Conservation (phyloP, 2,329 filamentous ascomycete genomes). For the Ascocoryne sarcoides region DNA sequence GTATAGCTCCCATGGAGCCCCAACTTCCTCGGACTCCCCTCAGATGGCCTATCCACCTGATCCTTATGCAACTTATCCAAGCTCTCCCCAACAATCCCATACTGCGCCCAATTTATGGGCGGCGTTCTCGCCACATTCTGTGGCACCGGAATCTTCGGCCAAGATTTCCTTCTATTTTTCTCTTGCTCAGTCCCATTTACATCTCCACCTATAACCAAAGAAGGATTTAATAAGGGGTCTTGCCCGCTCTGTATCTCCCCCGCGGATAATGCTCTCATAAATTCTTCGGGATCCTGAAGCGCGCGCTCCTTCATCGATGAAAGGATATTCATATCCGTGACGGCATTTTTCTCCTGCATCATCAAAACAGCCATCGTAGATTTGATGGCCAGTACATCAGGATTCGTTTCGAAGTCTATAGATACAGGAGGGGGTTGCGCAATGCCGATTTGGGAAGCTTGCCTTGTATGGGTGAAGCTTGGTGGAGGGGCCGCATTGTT, state of each 20-base stretch:
- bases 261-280: constrained; percentile 56
- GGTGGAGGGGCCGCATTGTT: not conserved
- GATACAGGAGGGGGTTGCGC: constrained; percentile 36
- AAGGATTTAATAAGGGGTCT: constrained; percentile 16
- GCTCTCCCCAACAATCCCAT: constrained; percentile 77
- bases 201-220: constrained; percentile 24
- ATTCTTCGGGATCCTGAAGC: constrained; percentile 60
- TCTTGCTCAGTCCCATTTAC: constrained; percentile 28
- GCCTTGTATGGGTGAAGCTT: constrained; percentile 38
- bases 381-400: constrained; percentile 79
- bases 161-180: constrained; percentile 29
- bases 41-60: constrained; percentile 57
- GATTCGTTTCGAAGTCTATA: constrained; percentile 56
- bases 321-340: constrained; percentile 64
- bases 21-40: constrained; percentile 41
- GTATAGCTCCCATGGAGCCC: constrained; percentile 30
- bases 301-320: constrained; percentile 63
- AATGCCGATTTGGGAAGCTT: constrained; percentile 34
- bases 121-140: constrained; percentile 82
- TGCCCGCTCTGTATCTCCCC: constrained; percentile 43
- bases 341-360: constrained; percentile 71
- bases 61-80: constrained; percentile 79
- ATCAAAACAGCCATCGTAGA: constrained; percentile 81
- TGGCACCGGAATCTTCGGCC: constrained; percentile 61
- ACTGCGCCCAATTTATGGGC: constrained; percentile 90